These are phyloP conservation scores for Brassica rapa DNA, from an alignment of 345 rosid species.

Conservation along the genomic window DNA sequence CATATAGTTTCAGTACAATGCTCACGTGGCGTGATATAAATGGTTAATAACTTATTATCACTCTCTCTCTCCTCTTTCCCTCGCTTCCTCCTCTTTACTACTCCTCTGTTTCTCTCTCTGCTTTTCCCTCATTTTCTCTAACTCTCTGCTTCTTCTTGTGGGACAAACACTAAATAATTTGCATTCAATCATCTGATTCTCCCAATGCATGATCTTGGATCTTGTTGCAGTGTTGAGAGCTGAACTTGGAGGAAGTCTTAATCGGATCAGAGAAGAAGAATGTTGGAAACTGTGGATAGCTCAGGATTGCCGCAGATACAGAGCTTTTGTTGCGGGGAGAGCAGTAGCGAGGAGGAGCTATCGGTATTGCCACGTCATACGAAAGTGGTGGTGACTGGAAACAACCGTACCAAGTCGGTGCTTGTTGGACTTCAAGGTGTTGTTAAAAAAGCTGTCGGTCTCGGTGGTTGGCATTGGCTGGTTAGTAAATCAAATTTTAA, in stretches of 20 bases:
- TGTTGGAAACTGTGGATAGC: conserved; percentile 81
- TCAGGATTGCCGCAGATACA: conserved; percentile 66
- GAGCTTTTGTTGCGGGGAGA: conserved; percentile 57
- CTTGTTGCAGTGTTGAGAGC: conserved; percentile 28
- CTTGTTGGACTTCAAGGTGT: conserved; percentile 95
- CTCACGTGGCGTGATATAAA: conserved; percentile 47
- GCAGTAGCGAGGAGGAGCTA: conserved; percentile 94
- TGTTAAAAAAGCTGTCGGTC: conserved; percentile 95
- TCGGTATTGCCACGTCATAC: conserved; percentile 95
- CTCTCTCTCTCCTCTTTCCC: conserved; percentile 63
- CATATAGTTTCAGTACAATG: conserved; percentile 16
- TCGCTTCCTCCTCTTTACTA: conserved; percentile 25
- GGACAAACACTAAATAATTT: conserved; percentile 44
- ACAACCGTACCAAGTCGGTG: conserved; percentile 94
- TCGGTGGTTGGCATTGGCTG: conserved; percentile 99
- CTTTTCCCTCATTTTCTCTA: conserved; percentile 3
- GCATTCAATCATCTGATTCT: conserved; percentile 24
- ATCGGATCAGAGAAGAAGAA: conserved; percentile 30
- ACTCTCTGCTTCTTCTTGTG: conserved; percentile 54
- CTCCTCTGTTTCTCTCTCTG: conserved; percentile 40
- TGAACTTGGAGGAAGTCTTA: conserved; percentile 23
- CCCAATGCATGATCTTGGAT: conserved; percentile 73
- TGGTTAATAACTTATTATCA: conserved; percentile 46
- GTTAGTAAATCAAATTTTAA: conserved; percentile 37
- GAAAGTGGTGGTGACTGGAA: conserved; percentile 91